phyloP scores from a whole-genome alignment of 108 stramenopile genomes.

The Nitzschia sp. region DNA sequence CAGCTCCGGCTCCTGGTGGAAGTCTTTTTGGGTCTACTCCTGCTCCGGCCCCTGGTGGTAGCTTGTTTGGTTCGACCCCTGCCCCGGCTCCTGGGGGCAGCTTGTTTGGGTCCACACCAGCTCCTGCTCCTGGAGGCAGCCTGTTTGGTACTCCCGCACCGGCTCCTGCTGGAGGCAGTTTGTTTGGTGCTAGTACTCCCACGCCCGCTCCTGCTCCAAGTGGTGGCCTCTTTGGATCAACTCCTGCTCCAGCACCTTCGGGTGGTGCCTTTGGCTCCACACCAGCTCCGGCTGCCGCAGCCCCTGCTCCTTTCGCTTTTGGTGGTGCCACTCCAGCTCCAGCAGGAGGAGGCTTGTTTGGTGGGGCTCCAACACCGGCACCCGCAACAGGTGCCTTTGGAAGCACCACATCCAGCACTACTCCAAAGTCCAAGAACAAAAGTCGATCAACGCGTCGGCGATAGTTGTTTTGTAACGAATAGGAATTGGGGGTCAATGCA shows the following conservation, averaged over 20 bases:
- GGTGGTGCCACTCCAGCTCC: conserved; percentile 37
- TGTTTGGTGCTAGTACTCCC: conserved; percentile 57
- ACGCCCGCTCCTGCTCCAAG: conserved; percentile 46
- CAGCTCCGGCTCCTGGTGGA: conserved; percentile 42
- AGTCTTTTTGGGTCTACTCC: conserved; percentile 52
- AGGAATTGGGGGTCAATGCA: too few species aligned
- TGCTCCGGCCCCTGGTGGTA: conserved; percentile 41
- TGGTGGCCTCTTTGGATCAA: conserved; percentile 54
- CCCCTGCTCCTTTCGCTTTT: conserved; percentile 47
- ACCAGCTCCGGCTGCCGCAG: conserved; percentile 38
- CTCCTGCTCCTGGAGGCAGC: conserved; percentile 36
- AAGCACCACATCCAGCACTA: conserved; percentile 6
- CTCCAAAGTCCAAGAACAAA: conserved; percentile 32
- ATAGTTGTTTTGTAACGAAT: conserved; percentile 2
- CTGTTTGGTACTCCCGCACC: conserved; percentile 47
- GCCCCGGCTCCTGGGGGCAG: conserved; percentile 54
- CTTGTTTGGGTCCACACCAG: conserved; percentile 45
- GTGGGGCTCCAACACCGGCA: conserved; percentile 34
- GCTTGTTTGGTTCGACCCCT: conserved; percentile 55
- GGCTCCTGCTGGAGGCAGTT: conserved; percentile 32
- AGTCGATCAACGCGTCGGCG: conserved; percentile 16
- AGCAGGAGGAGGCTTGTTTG: conserved; percentile 47
- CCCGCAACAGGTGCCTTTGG: conserved; percentile 25
- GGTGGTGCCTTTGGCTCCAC: conserved; percentile 34
- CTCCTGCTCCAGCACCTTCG: conserved; percentile 39